Evolutionary conservation across 2,329 filamentous ascomycete genomes (phyloP).

Genomic region (Hortaea sp.): DNA sequence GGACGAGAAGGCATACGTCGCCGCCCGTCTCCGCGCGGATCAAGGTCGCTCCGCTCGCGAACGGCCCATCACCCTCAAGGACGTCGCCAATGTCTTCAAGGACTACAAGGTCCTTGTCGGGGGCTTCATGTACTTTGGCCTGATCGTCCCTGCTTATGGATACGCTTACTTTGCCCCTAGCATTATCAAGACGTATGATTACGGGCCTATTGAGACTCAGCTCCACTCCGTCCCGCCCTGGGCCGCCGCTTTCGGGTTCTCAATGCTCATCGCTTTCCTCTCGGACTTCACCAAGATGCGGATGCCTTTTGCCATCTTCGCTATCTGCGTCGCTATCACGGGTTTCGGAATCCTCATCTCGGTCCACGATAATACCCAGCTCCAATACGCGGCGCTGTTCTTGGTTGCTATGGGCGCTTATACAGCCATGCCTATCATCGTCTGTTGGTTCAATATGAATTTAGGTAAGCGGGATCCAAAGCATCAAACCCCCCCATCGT

Average conservation of each 20-base stretch:
- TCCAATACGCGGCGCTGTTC: slow-evolving; percentile 74
- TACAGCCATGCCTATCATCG: slow-evolving; percentile 70
- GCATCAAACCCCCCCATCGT: too few relatives aligned
- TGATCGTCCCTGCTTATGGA: slow-evolving; percentile 27
- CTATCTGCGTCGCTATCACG: slow-evolving; percentile 57
- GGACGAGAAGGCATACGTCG: slow-evolving; percentile 38
- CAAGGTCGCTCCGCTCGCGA: slow-evolving; percentile 39
- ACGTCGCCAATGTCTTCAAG: slow-evolving; percentile 37
- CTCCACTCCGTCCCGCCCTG: slow-evolving; percentile 49
- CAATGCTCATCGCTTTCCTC: slow-evolving; percentile 61
- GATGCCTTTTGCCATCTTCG: slow-evolving; percentile 59
- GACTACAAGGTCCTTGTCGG: slow-evolving; percentile 40
- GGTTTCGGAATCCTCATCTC: slow-evolving; percentile 68
- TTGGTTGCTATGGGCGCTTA: slow-evolving; percentile 62
- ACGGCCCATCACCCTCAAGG: slow-evolving; percentile 31
- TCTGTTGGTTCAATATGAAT: slow-evolving; percentile 48
- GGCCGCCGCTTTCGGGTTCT: slow-evolving; percentile 67
- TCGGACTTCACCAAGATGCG: slow-evolving; percentile 67
- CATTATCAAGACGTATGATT: slow-evolving; percentile 42
- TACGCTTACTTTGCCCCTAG: slow-evolving; percentile 34
- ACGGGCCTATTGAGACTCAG: slow-evolving; percentile 44
- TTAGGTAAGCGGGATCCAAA: too few relatives aligned
- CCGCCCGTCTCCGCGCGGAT: slow-evolving; percentile 36
- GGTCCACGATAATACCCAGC: slow-evolving; percentile 54
- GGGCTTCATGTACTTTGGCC: slow-evolving; percentile 43